A percentile compares a stretch with the other conserved stretches of the same genome.
Conservation (phyloP, 2,329 filamentous ascomycete species). For the Acrodontium crateriforme region DNA sequence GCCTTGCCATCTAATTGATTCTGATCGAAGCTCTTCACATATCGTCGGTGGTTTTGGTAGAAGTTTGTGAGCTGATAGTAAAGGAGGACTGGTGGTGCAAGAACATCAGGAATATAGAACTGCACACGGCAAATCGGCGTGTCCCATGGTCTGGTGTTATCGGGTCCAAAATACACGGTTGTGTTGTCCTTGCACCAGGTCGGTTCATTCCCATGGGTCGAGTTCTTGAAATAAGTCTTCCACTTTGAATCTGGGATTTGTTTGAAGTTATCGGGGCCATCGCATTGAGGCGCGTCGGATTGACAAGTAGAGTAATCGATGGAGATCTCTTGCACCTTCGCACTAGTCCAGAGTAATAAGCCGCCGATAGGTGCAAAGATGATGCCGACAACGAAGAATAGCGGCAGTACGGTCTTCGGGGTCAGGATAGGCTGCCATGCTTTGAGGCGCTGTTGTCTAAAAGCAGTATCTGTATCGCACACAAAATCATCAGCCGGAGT, state of each 20-base stretch:
- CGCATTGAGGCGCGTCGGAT: slow-evolving; percentile 35
- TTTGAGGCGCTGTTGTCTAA: slow-evolving; percentile 90
- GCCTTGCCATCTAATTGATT: slow-evolving; percentile 67
- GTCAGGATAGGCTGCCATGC: slow-evolving; percentile 98
- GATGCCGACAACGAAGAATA: slow-evolving; percentile 82
- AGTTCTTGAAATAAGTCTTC: slow-evolving; percentile 54
- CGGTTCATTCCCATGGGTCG: slow-evolving; percentile 11
- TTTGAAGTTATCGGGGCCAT: slow-evolving; percentile 20
- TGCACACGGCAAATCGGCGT: slow-evolving; percentile 53
- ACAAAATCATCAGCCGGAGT: slow-evolving; percentile 8
- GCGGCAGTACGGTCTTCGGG: slow-evolving; percentile 79
- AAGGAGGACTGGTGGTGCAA: slow-evolving; percentile 71
- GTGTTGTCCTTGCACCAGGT: slow-evolving; percentile 14
- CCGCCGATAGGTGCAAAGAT: slow-evolving; percentile 92
- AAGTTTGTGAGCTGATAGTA: slow-evolving; percentile 97
- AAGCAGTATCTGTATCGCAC: slow-evolving; percentile 66
- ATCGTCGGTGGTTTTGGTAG: slow-evolving; percentile 96
- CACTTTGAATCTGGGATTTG: slow-evolving; percentile 46
- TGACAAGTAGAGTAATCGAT: slow-evolving; percentile 82
- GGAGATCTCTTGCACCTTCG: slow-evolving; percentile 71
- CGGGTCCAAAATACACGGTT: slow-evolving; percentile 12
- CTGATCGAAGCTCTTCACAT: slow-evolving; percentile 77
- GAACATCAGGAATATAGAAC: slow-evolving; percentile 66
- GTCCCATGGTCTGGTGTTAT: slow-evolving; percentile 12
- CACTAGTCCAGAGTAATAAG: slow-evolving; percentile 70